Base-by-base conservation (phyloP, 2,329 filamentous ascomycete species). In the Cercospora zeae-maydis region DNA sequence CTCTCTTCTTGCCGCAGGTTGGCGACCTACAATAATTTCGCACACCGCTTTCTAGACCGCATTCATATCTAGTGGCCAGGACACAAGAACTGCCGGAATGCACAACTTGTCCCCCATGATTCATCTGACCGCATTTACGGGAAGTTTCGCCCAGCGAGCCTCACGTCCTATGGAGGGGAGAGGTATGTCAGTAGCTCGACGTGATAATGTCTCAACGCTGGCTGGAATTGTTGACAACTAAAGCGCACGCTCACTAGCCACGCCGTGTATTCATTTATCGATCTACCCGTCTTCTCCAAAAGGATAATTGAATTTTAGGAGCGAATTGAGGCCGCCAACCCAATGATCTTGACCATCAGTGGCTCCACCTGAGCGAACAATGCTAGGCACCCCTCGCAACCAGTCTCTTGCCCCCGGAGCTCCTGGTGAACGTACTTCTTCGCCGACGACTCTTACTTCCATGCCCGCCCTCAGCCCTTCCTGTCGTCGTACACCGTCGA, bases 301-400 rank as follows among this genome's bases (percentile, higher is more conserved):
- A 0, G 93, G 93, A 78, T 96, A 91, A 76, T 99, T 99, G 75
- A 98, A 99, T 79, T 99, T 99, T 70, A 99, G 79, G 72, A 98
- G 75, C 9, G 92, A 91, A 74, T 96, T 99, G 73, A 99, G 78
- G 0, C 95, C 93, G 0, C 93, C 93, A 2, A 99, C 93, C 95
- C 95, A 99, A 16, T 93, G 92, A 76, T 98, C 93, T 71, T 97
- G 92, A 24, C 82, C 81, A 58, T 72, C 81, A 39, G 74, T 77
- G 4, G 73, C 69, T 69, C 83, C 80, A 70, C 81, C 71, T 14
- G 77, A 76, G 51, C 92, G 82, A 72, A 97, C 95, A 33, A 98
- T 90, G 74, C 92, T 96, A 2, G 95, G 95, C 13, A 98, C 93
- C 10, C 93, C 93, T 27, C 93, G 91, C 33, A 84, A 81, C 89